Evolutionary conservation across 1,284 basidiomycete species (phyloP).

Genomic region (Microbotryomycetes sp.): DNA sequence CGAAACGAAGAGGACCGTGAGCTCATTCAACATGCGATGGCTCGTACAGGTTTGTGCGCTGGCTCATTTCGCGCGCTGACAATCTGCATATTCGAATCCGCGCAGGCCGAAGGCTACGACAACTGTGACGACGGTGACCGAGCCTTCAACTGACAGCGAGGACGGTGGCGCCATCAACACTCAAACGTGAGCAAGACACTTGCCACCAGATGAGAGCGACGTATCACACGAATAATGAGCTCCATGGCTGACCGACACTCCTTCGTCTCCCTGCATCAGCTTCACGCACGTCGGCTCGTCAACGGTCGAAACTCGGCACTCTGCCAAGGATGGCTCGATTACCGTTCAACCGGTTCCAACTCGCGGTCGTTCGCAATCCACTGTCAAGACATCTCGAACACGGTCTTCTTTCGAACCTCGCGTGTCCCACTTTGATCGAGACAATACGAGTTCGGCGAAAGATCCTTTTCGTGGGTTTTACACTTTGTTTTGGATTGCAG

Average conservation of each 20-base stretch:
- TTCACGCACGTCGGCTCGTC: constrained; percentile 12
- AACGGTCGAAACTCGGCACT: not conserved
- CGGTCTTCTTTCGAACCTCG: constrained; percentile 66
- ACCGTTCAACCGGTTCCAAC: constrained; percentile 21
- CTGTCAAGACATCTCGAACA: not conserved
- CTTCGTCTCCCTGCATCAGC: not conserved
- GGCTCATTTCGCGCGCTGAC: no score
- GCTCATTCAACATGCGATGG: not conserved
- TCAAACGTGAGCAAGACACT: no score
- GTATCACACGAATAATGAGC: not conserved
- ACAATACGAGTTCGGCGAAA: constrained; percentile 60
- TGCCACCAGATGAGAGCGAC: no score
- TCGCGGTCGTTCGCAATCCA: constrained; percentile 9
- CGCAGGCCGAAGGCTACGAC: constrained; percentile 6
- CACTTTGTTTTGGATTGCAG: constrained; percentile 70
- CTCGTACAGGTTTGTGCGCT: not conserved
- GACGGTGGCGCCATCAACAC: no score
- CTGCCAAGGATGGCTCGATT: not conserved
- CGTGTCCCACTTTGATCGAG: constrained; percentile 73
- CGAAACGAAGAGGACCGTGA: not conserved
- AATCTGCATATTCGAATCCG: not conserved
- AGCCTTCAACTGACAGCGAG: no score
- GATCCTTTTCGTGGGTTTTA: constrained; percentile 94
- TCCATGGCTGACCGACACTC: not conserved
- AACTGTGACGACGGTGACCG: constrained; percentile 8